Conservation (phyloP, 805 yeast species). For the Ogataea thermomethanolica region DNA sequence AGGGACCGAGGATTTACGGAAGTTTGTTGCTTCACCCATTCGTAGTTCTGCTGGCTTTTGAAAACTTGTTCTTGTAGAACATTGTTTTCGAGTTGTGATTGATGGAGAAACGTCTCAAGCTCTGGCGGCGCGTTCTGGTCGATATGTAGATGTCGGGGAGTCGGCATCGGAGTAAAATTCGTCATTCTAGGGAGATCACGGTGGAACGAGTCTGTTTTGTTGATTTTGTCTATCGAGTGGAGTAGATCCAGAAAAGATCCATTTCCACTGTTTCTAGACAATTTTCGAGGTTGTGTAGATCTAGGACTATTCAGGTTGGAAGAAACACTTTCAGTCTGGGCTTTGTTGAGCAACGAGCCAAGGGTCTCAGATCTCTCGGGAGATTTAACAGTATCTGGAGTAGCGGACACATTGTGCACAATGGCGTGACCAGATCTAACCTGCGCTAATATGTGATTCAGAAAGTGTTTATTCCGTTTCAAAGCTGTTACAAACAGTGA, state of each 20-base stretch:
- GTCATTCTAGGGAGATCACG: conserved; percentile 26
- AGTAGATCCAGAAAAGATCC: conserved; percentile 25
- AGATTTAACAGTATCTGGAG: background rate
- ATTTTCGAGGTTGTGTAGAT: no score
- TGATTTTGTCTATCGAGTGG: conserved; percentile 23
- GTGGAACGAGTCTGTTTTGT: conserved; percentile 8
- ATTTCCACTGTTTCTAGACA: background rate
- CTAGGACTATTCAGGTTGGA: no score
- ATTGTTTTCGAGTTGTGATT: conserved; percentile 41
- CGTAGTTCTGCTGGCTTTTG: conserved; percentile 48
- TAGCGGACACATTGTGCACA: no score
- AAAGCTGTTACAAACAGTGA: conserved; percentile 21
- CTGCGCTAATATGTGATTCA: conserved; percentile 11
- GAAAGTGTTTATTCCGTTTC: conserved; percentile 22
- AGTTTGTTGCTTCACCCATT: conserved; percentile 42
- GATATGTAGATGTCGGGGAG: background rate
- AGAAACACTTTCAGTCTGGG: background rate
- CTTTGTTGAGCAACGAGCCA: conserved; percentile 7
- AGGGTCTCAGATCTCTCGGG: conserved; percentile 1
- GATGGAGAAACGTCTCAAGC: conserved; percentile 41
- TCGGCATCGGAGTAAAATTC: conserved; percentile 23
- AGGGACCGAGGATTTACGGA: conserved; percentile 37
- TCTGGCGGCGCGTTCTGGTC: conserved; percentile 9
- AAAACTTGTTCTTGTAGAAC: conserved; percentile 41
- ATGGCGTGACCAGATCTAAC: background rate